Evolutionary conservation across 768 basidiomycete species (phyloP).

Genomic region (Suillus brevipes): DNA sequence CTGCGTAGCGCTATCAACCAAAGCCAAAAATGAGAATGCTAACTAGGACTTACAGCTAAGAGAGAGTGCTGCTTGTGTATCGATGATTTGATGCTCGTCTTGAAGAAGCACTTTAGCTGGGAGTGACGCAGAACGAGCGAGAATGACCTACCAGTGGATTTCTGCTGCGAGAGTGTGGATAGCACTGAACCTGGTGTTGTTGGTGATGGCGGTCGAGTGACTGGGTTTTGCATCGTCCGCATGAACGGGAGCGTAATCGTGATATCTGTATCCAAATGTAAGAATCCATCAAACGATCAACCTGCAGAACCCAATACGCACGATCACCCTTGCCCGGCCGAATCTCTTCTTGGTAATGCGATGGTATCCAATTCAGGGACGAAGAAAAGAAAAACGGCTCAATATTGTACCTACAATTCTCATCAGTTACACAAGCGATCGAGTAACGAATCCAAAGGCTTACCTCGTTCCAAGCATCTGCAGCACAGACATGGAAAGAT

Average conservation of each 20-base stretch:
- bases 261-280: conserved; percentile 33
- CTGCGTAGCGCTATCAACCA: conserved; percentile 9
- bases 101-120: conserved; percentile 4
- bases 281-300: conserved; percentile 2
- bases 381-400: conserved; percentile 48
- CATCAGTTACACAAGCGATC: conserved; percentile 3
- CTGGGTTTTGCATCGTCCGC: conserved; percentile 39
- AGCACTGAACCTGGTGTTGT: background rate
- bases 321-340: conserved; percentile 34
- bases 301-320: conserved; percentile 25
- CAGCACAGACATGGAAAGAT: conserved; percentile 33
- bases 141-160: background rate
- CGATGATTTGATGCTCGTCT: conserved; percentile 29
- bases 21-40: background rate
- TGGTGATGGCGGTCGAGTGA: conserved; percentile 21
- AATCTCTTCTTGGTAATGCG: conserved; percentile 41
- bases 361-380: conserved; percentile 43
- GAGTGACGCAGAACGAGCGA: background rate
- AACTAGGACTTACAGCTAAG: conserved; percentile 19
- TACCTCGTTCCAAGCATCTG: conserved; percentile 40
- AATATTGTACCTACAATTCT: conserved; percentile 35
- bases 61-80: conserved; percentile 35
- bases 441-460: conserved; percentile 5
- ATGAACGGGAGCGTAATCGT: conserved; percentile 44
- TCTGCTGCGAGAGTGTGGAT: background rate